Evolutionary conservation across 2,329 filamentous ascomycete genomes (phyloP), one percentile per base, ranked within the genome.

Genomic region (Pezicula rhizophila): DNA sequence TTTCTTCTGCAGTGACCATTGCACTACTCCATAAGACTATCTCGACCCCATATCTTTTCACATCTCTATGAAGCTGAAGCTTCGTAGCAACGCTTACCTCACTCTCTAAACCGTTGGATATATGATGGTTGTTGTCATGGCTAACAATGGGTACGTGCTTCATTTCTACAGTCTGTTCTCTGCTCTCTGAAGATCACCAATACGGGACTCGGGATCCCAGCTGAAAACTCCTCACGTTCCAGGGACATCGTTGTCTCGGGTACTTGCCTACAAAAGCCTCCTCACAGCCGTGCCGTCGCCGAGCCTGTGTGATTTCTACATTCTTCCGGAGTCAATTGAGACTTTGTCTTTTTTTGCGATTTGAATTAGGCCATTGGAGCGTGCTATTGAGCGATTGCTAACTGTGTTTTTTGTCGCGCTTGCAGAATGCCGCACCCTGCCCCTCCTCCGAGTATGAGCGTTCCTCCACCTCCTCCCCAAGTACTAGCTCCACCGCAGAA

Each of bases 401-500:
- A 56, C 53, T 4, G 28, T 31, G 28, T 31, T 48, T 52, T 48
- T 40, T 35, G 45, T 48, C 38, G 45, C 42, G 37, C 25, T 39
- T 33, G 31, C 42, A 58, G 52, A 53, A 53, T 60, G 46, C 50
- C 50, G 47, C 52, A 48, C 46, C 18, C 47, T 52, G 49, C 50
- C 41, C 51, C 48, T 37, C 46, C 53, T 41, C 46, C 54, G 15
- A 37, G 48, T 26, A 43, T 46, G 47, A 42, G 20, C 43, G 35
- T 37, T 11, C 25, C 45, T 37, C 47, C 49, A n/a, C 42, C 35
- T 11, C 25, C 45, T 37, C 47, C 49, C 15, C 45, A 44, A 39
- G 41, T 48, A 25, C 39, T 40, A 68, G 40, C 40, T 28, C 72
- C 50, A 65, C 65, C 46, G 23, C 34, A 28, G 53, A 72, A 79